These are phyloP conservation scores for Pisolithus tinctorius DNA, from an alignment of 768 basidiomycete species.

Conservation along the genomic window DNA sequence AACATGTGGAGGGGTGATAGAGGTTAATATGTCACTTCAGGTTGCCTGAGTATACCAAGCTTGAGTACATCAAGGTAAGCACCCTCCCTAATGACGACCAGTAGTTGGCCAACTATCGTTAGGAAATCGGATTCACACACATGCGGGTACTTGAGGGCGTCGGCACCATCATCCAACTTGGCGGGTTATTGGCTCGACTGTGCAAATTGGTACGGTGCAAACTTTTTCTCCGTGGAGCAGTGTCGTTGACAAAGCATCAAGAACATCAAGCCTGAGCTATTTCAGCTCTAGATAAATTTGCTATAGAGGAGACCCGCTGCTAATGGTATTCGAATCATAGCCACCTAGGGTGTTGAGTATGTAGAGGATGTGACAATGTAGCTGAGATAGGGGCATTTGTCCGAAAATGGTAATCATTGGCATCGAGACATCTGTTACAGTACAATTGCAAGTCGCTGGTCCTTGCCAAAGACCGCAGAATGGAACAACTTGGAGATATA, in stretches of 20 bases:
- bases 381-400: too few species aligned
- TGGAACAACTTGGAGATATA: slow-evolving; percentile 21
- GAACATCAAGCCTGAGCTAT: slow-evolving; percentile 27
- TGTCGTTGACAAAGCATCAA: slow-evolving; percentile 9
- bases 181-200: slow-evolving; percentile 83
- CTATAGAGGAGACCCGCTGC: too few species aligned
- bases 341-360: too few species aligned
- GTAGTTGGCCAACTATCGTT: slow-evolving; percentile 6
- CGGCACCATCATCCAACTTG: slow-evolving; percentile 89
- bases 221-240: background rate
- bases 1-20: background rate
- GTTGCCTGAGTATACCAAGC: slow-evolving; percentile 86
- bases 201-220: slow-evolving; percentile 70
- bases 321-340: too few species aligned
- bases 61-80: slow-evolving; percentile 91
- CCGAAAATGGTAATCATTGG: too few species aligned
- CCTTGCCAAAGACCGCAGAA: background rate
- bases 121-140: slow-evolving; percentile 99
- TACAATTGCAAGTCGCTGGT: too few species aligned
- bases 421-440: too few species aligned
- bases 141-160: slow-evolving; percentile 98
- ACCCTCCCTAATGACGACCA: background rate
- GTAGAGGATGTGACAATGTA: too few species aligned
- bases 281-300: slow-evolving; percentile 16
- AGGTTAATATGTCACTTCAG: slow-evolving; percentile 30